Percentiles rank a stretch among this genome's conserved stretches.
phyloP scores from a whole-genome alignment of 1,284 basidiomycete species.

The Heterobasidion annosum region DNA sequence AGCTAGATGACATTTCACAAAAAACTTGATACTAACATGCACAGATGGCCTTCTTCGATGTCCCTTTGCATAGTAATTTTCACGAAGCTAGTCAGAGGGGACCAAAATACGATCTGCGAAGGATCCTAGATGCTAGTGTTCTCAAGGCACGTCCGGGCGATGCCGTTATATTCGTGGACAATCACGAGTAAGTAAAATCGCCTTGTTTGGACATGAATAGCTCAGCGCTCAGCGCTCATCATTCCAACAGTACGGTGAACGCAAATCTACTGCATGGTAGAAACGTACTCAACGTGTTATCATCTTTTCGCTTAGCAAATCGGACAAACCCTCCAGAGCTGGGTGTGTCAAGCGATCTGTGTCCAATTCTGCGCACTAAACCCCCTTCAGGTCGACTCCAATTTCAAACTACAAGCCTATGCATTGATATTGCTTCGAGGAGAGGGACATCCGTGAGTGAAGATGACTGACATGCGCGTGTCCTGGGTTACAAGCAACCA shows the following conservation, averaged over 20 bases:
- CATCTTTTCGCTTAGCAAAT: slow-evolving; percentile 40
- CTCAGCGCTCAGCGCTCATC: too few relatives aligned
- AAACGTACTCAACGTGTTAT: too few relatives aligned
- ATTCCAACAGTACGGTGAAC: too few relatives aligned
- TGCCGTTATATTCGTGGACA: slow-evolving; percentile 77
- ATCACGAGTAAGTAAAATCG: slow-evolving; percentile 57
- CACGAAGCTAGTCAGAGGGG: slow-evolving; percentile 52
- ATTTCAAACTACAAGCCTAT: slow-evolving; percentile 78
- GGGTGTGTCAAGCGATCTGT: slow-evolving; percentile 38
- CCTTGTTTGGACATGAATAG: too few relatives aligned
- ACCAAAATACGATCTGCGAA: slow-evolving; percentile 56
- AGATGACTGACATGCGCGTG: neutral
- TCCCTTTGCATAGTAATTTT: slow-evolving; percentile 69
- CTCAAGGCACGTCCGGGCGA: slow-evolving; percentile 52
- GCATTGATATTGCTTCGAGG: slow-evolving; percentile 79
- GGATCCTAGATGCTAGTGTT: slow-evolving; percentile 50
- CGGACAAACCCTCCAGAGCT: slow-evolving; percentile 69
- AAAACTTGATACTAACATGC: neutral
- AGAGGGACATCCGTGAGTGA: slow-evolving; percentile 77
- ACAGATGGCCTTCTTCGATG: slow-evolving; percentile 73
- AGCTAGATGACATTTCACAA: slow-evolving; percentile 1
- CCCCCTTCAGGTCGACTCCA: slow-evolving; percentile 45
- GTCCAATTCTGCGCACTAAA: neutral
- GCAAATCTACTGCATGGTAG: too few relatives aligned
- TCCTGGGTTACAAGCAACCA: neutral